Evolutionary conservation across 2,329 filamentous ascomycete species (phyloP), one percentile per base, ranked within the genome.

Genomic region (Ascochyta clinopodiicola): DNA sequence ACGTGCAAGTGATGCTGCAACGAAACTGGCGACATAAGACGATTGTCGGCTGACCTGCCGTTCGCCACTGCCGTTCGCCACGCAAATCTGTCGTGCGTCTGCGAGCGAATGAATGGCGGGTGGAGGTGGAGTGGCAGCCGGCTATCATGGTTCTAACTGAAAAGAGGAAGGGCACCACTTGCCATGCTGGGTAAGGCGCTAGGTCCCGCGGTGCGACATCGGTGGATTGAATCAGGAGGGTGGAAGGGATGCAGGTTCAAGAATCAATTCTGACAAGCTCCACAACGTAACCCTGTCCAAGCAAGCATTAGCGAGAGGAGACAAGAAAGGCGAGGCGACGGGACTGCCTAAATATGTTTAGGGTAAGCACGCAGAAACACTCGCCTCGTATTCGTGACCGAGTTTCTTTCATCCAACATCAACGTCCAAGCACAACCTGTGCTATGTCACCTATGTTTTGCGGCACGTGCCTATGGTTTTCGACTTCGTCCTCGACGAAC

Each of bases 91-190:
- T 45, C 24, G 36, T 52, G 42, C 42, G 25, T 38, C 31, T 43
- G 52, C 42, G 38, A 35, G 36, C 36, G 36, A 42, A 50, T 46
- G 36, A 42, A 50, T 46, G 35, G 42, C 36, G 51, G 35, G 25
- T 15, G 31, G 22, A 32, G 50, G 37, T 19, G 17, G 10, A 12
- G 36, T 42, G 38, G 31, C 47, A 37, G 39, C 44, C 44, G 44
- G 40, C 35, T 40, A 40, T 40, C 40, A 46, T 6, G 10, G n/a
- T 21, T 12, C 45, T 45, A 55, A 48, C 52, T 31, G 6, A 22
- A 55, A 32, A 36, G 29, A 40, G 40, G 40, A 49, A 50, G 52
- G 42, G 46, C 40, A 55, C 46, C 52, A 55, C 52, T 55, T 55
- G 52, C 52, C 42, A 27, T 19, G 2, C 21, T 35, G 15, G 47